These are phyloP conservation scores for Fusarium sp. DNA, from an alignment of 2,329 filamentous ascomycete species.

Conservation along the genomic window DNA sequence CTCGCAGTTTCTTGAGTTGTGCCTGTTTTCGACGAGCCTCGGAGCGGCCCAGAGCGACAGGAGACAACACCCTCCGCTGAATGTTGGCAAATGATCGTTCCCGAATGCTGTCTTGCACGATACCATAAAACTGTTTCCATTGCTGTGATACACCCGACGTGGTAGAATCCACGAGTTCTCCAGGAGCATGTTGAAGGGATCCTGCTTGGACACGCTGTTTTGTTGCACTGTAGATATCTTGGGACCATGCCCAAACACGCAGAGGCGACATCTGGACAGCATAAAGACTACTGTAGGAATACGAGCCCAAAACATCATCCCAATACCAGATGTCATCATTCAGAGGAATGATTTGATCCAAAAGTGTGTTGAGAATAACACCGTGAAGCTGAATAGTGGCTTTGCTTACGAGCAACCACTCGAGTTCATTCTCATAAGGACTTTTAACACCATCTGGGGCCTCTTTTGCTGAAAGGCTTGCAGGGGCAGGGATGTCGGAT, in stretches of 20 bases:
- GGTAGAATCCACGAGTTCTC: slow-evolving; percentile 54
- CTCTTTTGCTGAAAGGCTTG: slow-evolving; percentile 50
- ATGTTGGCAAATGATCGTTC: slow-evolving; percentile 79
- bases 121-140: slow-evolving; percentile 80
- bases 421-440: slow-evolving; percentile 79
- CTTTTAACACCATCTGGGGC: slow-evolving; percentile 51
- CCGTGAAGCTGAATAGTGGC: slow-evolving; percentile 93
- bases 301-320: slow-evolving; percentile 87
- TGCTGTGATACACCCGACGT: slow-evolving; percentile 60
- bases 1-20: slow-evolving; percentile 76
- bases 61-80: slow-evolving; percentile 79
- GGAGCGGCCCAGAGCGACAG: slow-evolving; percentile 79
- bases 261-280: slow-evolving; percentile 86
- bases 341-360: slow-evolving; percentile 86
- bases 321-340: slow-evolving; percentile 95
- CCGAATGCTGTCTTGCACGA: slow-evolving; percentile 80
- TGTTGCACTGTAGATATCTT: slow-evolving; percentile 76
- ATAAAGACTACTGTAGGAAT: slow-evolving; percentile 83
- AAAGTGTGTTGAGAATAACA: slow-evolving; percentile 77
- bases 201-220: slow-evolving; percentile 58
- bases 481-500: slow-evolving; percentile 66
- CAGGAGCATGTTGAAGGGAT: slow-evolving; percentile 47
- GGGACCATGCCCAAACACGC: slow-evolving; percentile 78
- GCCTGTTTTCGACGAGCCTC: slow-evolving; percentile 82
- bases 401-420: slow-evolving; percentile 93